phyloP scores from a whole-genome alignment of 1,284 basidiomycete species.

The Chondrostereum purpureum region DNA sequence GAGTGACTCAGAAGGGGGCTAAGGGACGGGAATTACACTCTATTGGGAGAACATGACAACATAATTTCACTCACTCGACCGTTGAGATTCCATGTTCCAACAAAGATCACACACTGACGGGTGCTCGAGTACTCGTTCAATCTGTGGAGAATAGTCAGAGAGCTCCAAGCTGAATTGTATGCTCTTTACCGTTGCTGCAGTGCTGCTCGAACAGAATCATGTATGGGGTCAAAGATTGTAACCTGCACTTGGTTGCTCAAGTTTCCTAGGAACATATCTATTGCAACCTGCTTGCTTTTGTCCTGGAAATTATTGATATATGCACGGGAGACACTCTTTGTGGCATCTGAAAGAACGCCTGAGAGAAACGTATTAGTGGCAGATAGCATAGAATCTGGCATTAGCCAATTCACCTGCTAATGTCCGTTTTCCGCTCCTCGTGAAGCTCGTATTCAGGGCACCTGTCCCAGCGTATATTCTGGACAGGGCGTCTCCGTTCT shows the following conservation, averaged over 20 bases:
- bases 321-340: slow-evolving; percentile 90
- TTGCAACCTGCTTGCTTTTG: slow-evolving; percentile 88
- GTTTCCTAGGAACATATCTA: slow-evolving; percentile 94
- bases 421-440: slow-evolving; percentile 89
- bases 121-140: slow-evolving; percentile 82
- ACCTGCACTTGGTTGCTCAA: slow-evolving; percentile 84
- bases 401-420: slow-evolving; percentile 53
- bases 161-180: not conserved
- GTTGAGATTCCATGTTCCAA: slow-evolving; percentile 96
- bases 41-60: slow-evolving; percentile 6
- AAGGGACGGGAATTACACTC: slow-evolving; percentile 14
- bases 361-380: slow-evolving; percentile 10
- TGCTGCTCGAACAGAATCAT: slow-evolving; percentile 75
- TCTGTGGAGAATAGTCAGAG: slow-evolving; percentile 31
- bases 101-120: slow-evolving; percentile 69
- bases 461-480: slow-evolving; percentile 97
- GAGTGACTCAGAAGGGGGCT: slow-evolving; percentile 78
- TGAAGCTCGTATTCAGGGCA: slow-evolving; percentile 93
- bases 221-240: slow-evolving; percentile 90
- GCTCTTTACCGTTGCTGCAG: slow-evolving; percentile 64
- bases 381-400: slow-evolving; percentile 3
- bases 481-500: slow-evolving; percentile 87
- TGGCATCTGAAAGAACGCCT: slow-evolving; percentile 91
- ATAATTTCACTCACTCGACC: slow-evolving; percentile 55
- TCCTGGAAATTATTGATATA: slow-evolving; percentile 99